Evolutionary conservation across 768 basidiomycete genomes (phyloP).

Genomic region (Fomitopsis pulvina): DNA sequence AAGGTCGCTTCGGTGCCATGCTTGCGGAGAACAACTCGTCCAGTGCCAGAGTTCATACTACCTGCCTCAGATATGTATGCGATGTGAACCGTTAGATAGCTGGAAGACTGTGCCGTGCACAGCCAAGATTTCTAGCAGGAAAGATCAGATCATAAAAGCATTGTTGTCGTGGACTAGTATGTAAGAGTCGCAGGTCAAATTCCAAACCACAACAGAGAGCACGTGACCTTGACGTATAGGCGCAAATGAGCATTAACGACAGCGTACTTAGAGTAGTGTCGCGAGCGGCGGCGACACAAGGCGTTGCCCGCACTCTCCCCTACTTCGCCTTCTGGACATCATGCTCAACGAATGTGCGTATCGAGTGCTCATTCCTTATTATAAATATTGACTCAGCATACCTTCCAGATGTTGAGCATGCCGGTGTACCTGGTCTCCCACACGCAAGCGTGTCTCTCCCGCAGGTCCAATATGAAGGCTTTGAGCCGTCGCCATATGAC

Average conservation of each 20-base stretch:
- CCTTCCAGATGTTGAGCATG: slow-evolving; percentile 77
- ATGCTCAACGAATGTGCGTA: slow-evolving; percentile 39
- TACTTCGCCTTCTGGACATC: background rate
- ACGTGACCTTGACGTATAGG: background rate
- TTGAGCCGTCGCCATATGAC: slow-evolving; percentile 67
- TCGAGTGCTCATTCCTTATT: background rate
- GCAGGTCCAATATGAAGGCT: slow-evolving; percentile 78
- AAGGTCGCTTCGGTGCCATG: slow-evolving; percentile 57
- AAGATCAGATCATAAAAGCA: too few relatives aligned
- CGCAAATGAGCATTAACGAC: too few relatives aligned
- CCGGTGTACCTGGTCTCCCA: slow-evolving; percentile 42
- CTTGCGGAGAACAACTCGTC: slow-evolving; percentile 46
- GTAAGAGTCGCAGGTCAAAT: too few relatives aligned
- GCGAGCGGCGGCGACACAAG: too few relatives aligned
- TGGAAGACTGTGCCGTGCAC: too few relatives aligned
- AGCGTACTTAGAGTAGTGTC: too few relatives aligned
- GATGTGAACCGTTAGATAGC: too few relatives aligned
- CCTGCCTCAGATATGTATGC: too few relatives aligned
- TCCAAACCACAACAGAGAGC: too few relatives aligned
- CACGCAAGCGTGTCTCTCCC: slow-evolving; percentile 38
- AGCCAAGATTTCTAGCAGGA: too few relatives aligned
- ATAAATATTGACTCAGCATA: background rate
- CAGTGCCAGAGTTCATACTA: slow-evolving; percentile 37
- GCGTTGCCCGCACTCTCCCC: background rate
- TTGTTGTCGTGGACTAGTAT: too few relatives aligned